Conservation (phyloP, 345 rosid species). For the Pseudoturritis turrita region DNA sequence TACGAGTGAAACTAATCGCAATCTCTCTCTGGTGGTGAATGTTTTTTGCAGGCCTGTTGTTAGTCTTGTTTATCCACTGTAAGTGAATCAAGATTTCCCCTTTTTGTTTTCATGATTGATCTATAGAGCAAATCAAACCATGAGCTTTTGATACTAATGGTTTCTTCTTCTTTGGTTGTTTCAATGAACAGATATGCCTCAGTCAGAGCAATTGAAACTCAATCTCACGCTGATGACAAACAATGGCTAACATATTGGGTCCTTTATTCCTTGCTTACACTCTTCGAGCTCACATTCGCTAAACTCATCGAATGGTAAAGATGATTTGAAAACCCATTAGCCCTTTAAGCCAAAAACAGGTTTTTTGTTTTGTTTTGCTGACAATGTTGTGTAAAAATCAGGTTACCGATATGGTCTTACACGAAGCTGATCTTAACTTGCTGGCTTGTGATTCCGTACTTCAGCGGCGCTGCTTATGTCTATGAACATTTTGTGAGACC, state of each 20-base stretch:
- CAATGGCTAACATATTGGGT: conserved; percentile 99
- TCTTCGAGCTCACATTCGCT: conserved; percentile 86
- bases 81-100: conserved; percentile 32
- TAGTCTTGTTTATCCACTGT: conserved; percentile 92
- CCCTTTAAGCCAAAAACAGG: too few species aligned
- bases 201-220: conserved; percentile 79
- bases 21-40: neutral
- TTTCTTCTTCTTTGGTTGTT: neutral
- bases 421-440: conserved; percentile 78
- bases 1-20: neutral
- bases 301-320: conserved; percentile 85
- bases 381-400: conserved; percentile 27
- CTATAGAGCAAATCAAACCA: neutral
- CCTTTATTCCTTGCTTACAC: conserved; percentile 80
- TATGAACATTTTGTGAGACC: conserved; percentile 87
- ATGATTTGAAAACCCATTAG: neutral
- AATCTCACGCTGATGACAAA: conserved; percentile 73
- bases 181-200: conserved; percentile 66
- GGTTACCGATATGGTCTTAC: conserved; percentile 91
- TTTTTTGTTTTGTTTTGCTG: too few species aligned
- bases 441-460: conserved; percentile 94
- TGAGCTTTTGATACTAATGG: conserved; percentile 7
- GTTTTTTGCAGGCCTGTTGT: conserved; percentile 77
- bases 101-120: neutral
- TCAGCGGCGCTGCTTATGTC: conserved; percentile 93